These are phyloP conservation scores for Clarireedia monteithiana DNA, from an alignment of 2,329 filamentous ascomycete species.

Conservation along the genomic window DNA sequence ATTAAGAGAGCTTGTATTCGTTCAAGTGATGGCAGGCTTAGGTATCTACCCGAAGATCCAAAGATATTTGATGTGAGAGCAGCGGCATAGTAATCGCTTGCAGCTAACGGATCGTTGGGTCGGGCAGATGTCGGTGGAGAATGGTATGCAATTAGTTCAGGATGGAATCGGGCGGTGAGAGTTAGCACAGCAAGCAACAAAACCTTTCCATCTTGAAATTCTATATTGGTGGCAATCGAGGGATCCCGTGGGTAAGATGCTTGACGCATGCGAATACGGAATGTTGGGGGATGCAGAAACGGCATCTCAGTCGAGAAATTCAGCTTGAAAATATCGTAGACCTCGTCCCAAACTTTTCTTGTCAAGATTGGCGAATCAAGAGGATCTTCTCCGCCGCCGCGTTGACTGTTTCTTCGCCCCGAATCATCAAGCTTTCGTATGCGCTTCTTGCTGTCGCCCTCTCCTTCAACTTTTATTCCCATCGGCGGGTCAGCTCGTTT, in stretches of 20 bases:
- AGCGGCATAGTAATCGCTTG: constrained; percentile 58
- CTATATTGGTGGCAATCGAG: constrained; percentile 12
- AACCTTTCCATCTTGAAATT: constrained; percentile 41
- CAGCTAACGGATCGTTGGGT: constrained; percentile 41
- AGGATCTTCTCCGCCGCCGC: constrained; percentile 48
- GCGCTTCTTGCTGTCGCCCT: constrained; percentile 41
- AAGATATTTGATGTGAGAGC: constrained; percentile 44
- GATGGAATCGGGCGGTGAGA: constrained; percentile 61
- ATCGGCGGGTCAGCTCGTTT: constrained; percentile 24
- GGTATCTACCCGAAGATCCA: constrained; percentile 38
- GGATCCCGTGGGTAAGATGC: constrained; percentile 31
- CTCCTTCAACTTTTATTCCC: constrained; percentile 24
- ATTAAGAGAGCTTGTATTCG: constrained; percentile 61
- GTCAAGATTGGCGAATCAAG: constrained; percentile 56
- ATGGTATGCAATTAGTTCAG: constrained; percentile 46
- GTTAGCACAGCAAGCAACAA: constrained; percentile 60
- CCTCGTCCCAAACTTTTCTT: constrained; percentile 56
- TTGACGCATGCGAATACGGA: constrained; percentile 45
- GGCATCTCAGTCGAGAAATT: constrained; percentile 67
- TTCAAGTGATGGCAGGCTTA: constrained; percentile 49
- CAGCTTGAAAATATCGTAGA: constrained; percentile 62
- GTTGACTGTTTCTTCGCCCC: constrained; percentile 27
- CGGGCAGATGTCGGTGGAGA: constrained; percentile 5
- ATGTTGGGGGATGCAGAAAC: constrained; percentile 60
- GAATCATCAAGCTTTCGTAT: constrained; percentile 31